phyloP scores from a whole-genome alignment of 176 grass and related monocot species.

The Avena atlantica region DNA sequence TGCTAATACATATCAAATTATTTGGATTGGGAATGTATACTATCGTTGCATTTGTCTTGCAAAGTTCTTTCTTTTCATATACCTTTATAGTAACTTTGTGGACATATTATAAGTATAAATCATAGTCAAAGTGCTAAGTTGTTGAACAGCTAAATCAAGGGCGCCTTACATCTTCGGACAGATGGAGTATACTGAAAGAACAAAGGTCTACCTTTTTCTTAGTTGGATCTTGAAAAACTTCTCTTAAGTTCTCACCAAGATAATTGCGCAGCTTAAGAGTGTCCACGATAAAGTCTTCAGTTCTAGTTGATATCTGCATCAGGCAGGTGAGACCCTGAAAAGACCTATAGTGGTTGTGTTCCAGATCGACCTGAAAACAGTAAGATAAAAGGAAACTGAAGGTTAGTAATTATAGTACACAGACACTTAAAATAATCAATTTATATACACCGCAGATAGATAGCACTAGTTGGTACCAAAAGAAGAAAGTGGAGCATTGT shows the following conservation, averaged over 20 bases:
- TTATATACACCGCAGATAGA: constrained; percentile 12
- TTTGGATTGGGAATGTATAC: too few relatives aligned
- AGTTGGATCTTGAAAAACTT: constrained; percentile 75
- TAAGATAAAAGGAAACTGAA: constrained; percentile 27
- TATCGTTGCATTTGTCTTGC: too few relatives aligned
- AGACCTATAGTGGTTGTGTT: constrained; percentile 95
- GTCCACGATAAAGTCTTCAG: constrained; percentile 89
- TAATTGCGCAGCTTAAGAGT: constrained; percentile 88
- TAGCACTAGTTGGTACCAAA: constrained; percentile 9
- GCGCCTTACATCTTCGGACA: too few relatives aligned
- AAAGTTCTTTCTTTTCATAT: too few relatives aligned
- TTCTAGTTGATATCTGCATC: constrained; percentile 99
- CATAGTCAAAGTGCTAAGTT: too few relatives aligned
- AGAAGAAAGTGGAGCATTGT: background rate
- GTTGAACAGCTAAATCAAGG: too few relatives aligned
- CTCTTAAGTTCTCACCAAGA: constrained; percentile 78
- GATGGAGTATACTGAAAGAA: constrained; percentile 21
- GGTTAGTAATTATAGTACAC: constrained; percentile 12
- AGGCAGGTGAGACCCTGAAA: constrained; percentile 96
- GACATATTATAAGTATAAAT: too few relatives aligned
- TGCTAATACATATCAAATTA: too few relatives aligned
- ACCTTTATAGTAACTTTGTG: too few relatives aligned
- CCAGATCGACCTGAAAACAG: constrained; percentile 83
- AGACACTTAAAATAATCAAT: background rate
- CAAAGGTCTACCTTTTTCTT: constrained; percentile 76